A percentile compares a stretch with the other conserved stretches of the same genome.
These are phyloP conservation scores for Xylariaceae sp. DNA, from an alignment of 2,329 filamentous ascomycete species.

Conservation along the genomic window DNA sequence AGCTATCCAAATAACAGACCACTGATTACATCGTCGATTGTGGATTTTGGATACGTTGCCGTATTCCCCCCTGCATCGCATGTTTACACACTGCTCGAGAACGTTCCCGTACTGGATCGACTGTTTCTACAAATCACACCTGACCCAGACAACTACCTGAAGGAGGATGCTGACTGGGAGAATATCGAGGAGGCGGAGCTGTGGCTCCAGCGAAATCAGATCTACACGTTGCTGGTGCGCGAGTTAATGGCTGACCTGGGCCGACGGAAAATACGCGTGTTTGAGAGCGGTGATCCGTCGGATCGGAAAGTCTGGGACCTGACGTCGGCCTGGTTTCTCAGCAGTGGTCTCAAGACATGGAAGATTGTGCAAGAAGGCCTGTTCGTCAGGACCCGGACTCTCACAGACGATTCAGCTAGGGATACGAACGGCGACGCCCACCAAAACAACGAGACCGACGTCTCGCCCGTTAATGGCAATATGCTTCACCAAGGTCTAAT, in stretches of 20 bases:
- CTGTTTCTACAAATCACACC: slow-evolving; percentile 50
- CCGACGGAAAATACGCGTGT: slow-evolving; percentile 42
- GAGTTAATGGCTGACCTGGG: slow-evolving; percentile 30
- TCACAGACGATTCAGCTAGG: too few relatives aligned
- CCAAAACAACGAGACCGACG: too few relatives aligned
- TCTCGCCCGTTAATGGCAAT: too few relatives aligned
- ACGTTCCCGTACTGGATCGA: slow-evolving; percentile 47
- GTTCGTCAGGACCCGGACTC: slow-evolving; percentile 32
- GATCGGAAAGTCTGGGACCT: slow-evolving; percentile 45
- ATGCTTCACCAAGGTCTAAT: too few relatives aligned
- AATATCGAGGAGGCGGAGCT: slow-evolving; percentile 40
- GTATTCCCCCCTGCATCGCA: slow-evolving; percentile 65
- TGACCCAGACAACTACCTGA: slow-evolving; percentile 33
- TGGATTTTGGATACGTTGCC: slow-evolving; percentile 56
- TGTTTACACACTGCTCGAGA: slow-evolving; percentile 45
- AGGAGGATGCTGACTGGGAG: slow-evolving; percentile 35
- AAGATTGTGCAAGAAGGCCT: slow-evolving; percentile 41
- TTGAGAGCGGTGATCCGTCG: slow-evolving; percentile 47
- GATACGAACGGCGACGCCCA: too few relatives aligned
- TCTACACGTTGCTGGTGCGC: slow-evolving; percentile 44
- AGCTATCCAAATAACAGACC: slow-evolving; percentile 35
- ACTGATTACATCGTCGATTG: slow-evolving; percentile 40
- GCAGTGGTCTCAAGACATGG: slow-evolving; percentile 38
- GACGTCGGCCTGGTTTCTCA: slow-evolving; percentile 35
- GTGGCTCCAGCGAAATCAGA: slow-evolving; percentile 52